Base-by-base conservation (phyloP, 768 basidiomycete genomes). In the Trametes maxima region DNA sequence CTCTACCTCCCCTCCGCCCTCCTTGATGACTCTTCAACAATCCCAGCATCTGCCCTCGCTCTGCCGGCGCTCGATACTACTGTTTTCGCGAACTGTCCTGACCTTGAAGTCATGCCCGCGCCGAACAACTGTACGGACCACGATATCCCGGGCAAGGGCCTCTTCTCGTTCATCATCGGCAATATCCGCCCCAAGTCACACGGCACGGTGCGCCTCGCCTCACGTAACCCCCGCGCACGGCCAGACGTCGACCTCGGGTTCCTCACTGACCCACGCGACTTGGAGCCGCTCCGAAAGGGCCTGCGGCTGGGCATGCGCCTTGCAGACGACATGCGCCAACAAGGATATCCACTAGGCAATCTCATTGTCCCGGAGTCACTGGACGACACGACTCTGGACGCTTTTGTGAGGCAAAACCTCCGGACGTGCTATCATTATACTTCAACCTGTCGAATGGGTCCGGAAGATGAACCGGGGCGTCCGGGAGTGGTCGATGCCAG, bases 101-200 rank as follows among this genome's bases (percentile, higher is more conserved):
- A 80, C 62, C 68, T 79, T 55, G 78, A 79, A 60, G 70, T 79
- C 40, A 75, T 76, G 71, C 65, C 65, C 11, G 47, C 72, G 11
- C 21, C 62, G 28, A 54, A 44, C 46, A 58, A 63, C 47, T 63
- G 51, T 56, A 47, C 43, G 10, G 62, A 63, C 46, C 45, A 60
- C 59, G 55, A 58, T 28, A 42, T 51, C 6, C 46, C 53, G 2
- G 22, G 54, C 35, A 57, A 65, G 14, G 69, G 69, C 13, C 42
- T 67, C 19, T 64, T 64, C 58, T 56, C 64, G 21, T 37, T 70
- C 36, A 62, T 69, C 17, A 54, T 57, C 53, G 67, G 65, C 1
- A 64, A 70, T 14, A 67, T 75, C n/a, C 67, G 65, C 2, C 74
- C 72, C 0, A 55, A 59, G 28, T 69, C 65, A 25, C 36, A 52